These are phyloP conservation scores for Coniochaeta ligniaria DNA, from an alignment of 2,329 filamentous ascomycete genomes.

Conservation along the genomic window DNA sequence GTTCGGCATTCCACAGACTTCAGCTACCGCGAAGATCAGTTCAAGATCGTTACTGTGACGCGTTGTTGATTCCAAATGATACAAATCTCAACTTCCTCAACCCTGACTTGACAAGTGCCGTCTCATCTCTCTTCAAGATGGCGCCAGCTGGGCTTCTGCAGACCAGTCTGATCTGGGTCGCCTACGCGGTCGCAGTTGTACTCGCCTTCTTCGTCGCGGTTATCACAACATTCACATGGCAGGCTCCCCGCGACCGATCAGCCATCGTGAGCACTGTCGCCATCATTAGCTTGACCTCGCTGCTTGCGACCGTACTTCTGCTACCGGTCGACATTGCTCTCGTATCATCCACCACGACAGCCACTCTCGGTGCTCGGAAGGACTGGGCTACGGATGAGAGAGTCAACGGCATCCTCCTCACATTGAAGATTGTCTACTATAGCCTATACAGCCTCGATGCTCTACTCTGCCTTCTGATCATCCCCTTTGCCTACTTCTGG, in stretches of 20 bases:
- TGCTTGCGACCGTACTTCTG: constrained; percentile 87
- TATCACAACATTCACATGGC: constrained; percentile 87
- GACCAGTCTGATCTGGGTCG: constrained; percentile 87
- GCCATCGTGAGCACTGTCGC: constrained; percentile 74
- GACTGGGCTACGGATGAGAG: constrained; percentile 85
- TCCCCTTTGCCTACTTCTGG: constrained; percentile 97
- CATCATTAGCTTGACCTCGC: constrained; percentile 76
- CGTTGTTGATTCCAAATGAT: background rate
- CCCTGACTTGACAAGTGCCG: background rate
- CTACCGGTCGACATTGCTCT: constrained; percentile 94
- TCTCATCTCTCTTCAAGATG: constrained; percentile 12
- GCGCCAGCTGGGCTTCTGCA: constrained; percentile 58
- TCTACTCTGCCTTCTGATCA: constrained; percentile 77
- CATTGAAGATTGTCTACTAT: constrained; percentile 87
- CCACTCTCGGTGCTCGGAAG: constrained; percentile 74
- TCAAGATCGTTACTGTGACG: background rate
- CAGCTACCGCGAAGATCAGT: background rate
- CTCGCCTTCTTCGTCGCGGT: constrained; percentile 70
- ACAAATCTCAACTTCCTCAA: background rate
- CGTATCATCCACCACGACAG: constrained; percentile 78
- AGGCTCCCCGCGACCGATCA: constrained; percentile 80
- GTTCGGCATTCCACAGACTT: background rate
- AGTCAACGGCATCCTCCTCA: constrained; percentile 70
- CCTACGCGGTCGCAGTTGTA: constrained; percentile 76
- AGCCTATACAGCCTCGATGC: constrained; percentile 87